A percentile compares a stretch with the other conserved stretches of the same genome.
Conservation (phyloP, 2,329 filamentous ascomycete species). For the Trichoderma sp. region DNA sequence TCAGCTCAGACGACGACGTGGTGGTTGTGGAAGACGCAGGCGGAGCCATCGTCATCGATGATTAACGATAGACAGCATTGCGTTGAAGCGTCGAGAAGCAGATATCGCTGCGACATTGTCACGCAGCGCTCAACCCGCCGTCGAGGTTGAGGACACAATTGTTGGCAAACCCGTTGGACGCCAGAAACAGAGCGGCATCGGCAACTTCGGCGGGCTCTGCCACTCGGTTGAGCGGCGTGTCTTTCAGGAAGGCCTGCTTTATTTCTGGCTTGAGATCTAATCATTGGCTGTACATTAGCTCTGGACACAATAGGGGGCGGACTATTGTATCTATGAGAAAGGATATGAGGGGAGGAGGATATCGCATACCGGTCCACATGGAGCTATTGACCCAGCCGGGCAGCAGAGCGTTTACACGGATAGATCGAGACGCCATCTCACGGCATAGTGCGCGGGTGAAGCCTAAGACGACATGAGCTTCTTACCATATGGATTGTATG, state of each 20-base stretch:
- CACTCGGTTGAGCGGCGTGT: conserved; percentile 68
- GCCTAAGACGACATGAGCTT: conserved; percentile 47
- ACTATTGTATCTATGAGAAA: background rate
- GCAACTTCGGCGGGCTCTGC: conserved; percentile 73
- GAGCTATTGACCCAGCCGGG: conserved; percentile 82
- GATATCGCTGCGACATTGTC: conserved; percentile 33
- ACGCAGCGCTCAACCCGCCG: conserved; percentile 75
- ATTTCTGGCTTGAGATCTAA: conserved; percentile 45
- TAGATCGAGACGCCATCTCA: conserved; percentile 61
- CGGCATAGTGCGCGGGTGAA: conserved; percentile 68
- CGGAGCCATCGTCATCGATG: conserved; percentile 69
- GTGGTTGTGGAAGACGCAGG: conserved; percentile 58
- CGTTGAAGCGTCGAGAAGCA: background rate
- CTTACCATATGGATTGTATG: conserved; percentile 18
- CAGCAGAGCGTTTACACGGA: conserved; percentile 78
- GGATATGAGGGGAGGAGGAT: conserved; percentile 30
- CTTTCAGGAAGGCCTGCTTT: conserved; percentile 44
- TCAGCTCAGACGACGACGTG: conserved; percentile 41
- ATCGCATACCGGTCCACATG: conserved; percentile 70
- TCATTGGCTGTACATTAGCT: conserved; percentile 46
- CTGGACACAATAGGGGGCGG: conserved; percentile 24
- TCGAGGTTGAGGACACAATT: conserved; percentile 86
- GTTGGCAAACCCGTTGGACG: conserved; percentile 77
- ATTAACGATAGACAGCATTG: conserved; percentile 49
- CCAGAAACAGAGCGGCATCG: conserved; percentile 79